These are phyloP conservation scores for Teratosphaeria viscida DNA, from an alignment of 2,329 filamentous ascomycete genomes.

Conservation along the genomic window DNA sequence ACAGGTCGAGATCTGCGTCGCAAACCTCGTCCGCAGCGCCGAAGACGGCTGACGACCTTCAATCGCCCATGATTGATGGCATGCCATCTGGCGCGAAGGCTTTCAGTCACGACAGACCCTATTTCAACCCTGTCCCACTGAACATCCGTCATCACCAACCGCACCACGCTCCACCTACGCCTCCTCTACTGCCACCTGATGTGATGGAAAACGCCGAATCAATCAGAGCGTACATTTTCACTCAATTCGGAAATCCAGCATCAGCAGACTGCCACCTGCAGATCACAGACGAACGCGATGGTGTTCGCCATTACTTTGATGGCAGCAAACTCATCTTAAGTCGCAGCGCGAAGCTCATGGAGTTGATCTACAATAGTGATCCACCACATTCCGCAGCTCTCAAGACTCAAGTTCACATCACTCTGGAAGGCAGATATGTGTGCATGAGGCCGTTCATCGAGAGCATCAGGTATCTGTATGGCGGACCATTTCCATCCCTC, in stretches of 20 bases:
- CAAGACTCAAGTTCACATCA: slow-evolving; percentile 11
- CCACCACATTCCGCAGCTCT: slow-evolving; percentile 2
- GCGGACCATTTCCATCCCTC: slow-evolving; percentile 18
- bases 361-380: slow-evolving; percentile 12
- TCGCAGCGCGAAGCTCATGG: slow-evolving; percentile 17
- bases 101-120: slow-evolving; percentile 5
- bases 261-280: slow-evolving; percentile 24
- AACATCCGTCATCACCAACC: slow-evolving; percentile 8
- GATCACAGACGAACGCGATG: slow-evolving; percentile 14
- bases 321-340: slow-evolving; percentile 22
- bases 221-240: slow-evolving; percentile 19
- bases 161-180: slow-evolving; percentile 3
- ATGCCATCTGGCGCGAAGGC: slow-evolving; percentile 5
- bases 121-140: slow-evolving; percentile 3
- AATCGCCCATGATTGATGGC: slow-evolving; percentile 11
- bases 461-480: slow-evolving; percentile 23
- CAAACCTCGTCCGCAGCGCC: slow-evolving; percentile 12
- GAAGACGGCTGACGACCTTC: slow-evolving; percentile 10
- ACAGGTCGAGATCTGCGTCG: slow-evolving; percentile 16
- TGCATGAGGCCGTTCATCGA: slow-evolving; percentile 18
- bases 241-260: slow-evolving; percentile 17
- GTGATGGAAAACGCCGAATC: slow-evolving; percentile 20
- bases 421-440: slow-evolving; percentile 13
- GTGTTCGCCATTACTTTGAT: slow-evolving; percentile 13
- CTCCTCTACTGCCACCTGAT: slow-evolving; percentile 12